Conservation (phyloP, 2,329 filamentous ascomycete genomes). For the Pseudogymnoascus sp. region DNA sequence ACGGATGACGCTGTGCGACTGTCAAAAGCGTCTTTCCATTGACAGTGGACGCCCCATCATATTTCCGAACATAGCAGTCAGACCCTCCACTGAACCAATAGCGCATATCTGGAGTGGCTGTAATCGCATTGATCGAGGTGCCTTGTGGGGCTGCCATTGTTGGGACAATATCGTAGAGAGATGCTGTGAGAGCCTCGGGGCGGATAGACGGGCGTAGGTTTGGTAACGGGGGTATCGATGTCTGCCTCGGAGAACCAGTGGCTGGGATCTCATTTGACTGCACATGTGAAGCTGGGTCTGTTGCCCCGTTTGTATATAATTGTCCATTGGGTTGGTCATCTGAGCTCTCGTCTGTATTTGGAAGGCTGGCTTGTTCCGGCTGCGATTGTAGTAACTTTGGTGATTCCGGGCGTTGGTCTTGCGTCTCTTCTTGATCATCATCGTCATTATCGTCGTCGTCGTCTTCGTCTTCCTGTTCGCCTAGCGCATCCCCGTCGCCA, state of each 20-base stretch:
- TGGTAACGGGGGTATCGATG: constrained; percentile 32
- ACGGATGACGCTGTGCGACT: constrained; percentile 90
- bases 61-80: constrained; percentile 94
- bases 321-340: constrained; percentile 17
- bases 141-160: constrained; percentile 95
- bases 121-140: constrained; percentile 88
- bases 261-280: constrained; percentile 22
- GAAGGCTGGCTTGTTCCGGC: constrained; percentile 21
- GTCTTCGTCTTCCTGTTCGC: constrained; percentile 25
- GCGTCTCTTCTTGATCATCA: constrained; percentile 48
- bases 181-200: constrained; percentile 68
- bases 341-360: constrained; percentile 23
- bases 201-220: constrained; percentile 54
- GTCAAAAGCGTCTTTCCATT: constrained; percentile 91
- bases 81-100: constrained; percentile 92
- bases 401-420: constrained; percentile 22
- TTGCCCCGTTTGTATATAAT: constrained; percentile 19
- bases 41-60: constrained; percentile 88
- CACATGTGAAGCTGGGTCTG: constrained; percentile 25
- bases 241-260: constrained; percentile 25
- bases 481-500: constrained; percentile 28
- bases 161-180: constrained; percentile 87
- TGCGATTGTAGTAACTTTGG: constrained; percentile 14
- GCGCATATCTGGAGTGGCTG: constrained; percentile 85
- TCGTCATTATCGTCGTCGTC: constrained; percentile 35